Evolutionary conservation across 2,329 filamentous ascomycete species (phyloP).

Genomic region (Aspergillus ruber): DNA sequence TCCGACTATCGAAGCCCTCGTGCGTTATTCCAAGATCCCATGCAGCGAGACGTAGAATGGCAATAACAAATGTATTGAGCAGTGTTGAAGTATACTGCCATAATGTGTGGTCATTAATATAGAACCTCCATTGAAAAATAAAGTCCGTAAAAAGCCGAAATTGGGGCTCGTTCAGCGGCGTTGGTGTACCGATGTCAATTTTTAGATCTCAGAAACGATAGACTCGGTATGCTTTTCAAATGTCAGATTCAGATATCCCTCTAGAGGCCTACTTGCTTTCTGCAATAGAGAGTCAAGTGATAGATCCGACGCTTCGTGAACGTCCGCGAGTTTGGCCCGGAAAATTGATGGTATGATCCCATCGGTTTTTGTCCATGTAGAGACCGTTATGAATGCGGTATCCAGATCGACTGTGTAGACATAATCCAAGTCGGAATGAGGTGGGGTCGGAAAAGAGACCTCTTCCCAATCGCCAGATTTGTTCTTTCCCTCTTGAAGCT

Average conservation of each 20-base stretch:
- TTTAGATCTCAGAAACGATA: conserved; percentile 6
- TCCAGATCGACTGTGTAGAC: conserved; percentile 21
- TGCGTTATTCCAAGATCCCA: conserved; percentile 16
- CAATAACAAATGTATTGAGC: conserved; percentile 13
- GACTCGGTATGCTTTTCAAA: conserved; percentile 1
- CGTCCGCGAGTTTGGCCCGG: conserved; percentile 1
- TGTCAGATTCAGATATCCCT: neutral
- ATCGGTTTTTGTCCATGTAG: neutral
- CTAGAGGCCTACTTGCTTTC: neutral
- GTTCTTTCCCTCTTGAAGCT: neutral
- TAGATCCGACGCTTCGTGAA: neutral
- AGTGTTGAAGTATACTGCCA: conserved; percentile 13
- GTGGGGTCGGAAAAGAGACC: conserved; percentile 15
- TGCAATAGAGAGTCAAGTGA: neutral
- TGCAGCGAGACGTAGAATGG: conserved; percentile 16
- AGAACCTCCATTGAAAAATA: conserved; percentile 18
- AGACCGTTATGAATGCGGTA: neutral
- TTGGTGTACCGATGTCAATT: conserved; percentile 13
- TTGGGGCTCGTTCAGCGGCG: conserved; percentile 21
- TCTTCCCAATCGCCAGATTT: conserved; percentile 12
- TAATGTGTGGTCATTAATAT: conserved; percentile 17
- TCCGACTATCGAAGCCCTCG: conserved; percentile 5
- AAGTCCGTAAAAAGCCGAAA: conserved; percentile 18
- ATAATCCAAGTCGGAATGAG: conserved; percentile 16
- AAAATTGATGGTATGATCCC: neutral